Percentiles rank a stretch among this genome's conserved stretches.
These are phyloP conservation scores for Yarrowia sp. DNA, from an alignment of 805 yeast species.

Conservation along the genomic window DNA sequence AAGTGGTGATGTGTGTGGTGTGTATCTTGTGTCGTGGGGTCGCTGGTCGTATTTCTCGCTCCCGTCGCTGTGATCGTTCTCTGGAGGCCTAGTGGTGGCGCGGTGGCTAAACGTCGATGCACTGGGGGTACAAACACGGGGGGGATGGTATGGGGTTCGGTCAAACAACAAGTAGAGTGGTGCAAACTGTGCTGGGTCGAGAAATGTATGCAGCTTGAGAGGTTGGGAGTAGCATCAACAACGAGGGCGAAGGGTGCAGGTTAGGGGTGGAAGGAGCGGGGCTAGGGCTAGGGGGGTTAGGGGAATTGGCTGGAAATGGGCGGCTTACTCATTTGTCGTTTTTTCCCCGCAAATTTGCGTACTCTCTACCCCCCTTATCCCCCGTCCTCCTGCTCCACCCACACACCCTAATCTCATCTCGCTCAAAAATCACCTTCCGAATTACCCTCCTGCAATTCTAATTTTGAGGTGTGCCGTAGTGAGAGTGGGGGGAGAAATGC, in stretches of 20 bases:
- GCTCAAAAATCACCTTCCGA: slow-evolving; percentile 23
- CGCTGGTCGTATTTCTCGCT: neutral
- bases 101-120: no score
- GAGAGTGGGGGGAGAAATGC: no score
- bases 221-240: neutral
- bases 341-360: neutral
- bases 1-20: neutral
- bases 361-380: neutral
- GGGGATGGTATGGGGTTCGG: neutral
- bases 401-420: slow-evolving; percentile 29
- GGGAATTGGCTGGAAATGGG: neutral
- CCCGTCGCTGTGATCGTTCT: slow-evolving; percentile 2
- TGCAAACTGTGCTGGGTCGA: slow-evolving; percentile 20
- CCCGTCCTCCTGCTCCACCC: neutral
- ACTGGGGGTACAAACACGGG: no score
- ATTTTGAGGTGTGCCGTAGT: neutral
- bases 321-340: neutral
- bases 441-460: slow-evolving; percentile 29
- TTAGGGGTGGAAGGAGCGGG: no score
- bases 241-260: neutral
- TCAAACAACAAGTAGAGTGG: slow-evolving; percentile 23
- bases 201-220: slow-evolving; percentile 16
- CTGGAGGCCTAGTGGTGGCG: no score
- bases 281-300: neutral
- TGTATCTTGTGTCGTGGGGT: neutral